These are phyloP conservation scores for Boletellus emodensis DNA, from an alignment of 768 basidiomycete species.

Conservation along the genomic window DNA sequence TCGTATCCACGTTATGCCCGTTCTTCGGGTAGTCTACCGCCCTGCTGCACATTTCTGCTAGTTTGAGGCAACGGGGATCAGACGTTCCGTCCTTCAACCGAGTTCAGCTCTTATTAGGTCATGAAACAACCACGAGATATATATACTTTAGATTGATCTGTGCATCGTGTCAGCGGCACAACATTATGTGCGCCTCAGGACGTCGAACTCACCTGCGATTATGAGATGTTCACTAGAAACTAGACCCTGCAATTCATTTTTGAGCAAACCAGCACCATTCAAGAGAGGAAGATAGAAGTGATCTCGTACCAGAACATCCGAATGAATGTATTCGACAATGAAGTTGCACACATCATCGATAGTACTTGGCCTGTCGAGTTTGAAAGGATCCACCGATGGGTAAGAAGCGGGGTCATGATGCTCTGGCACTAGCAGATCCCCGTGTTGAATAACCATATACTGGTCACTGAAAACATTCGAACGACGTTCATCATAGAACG, in stretches of 20 bases:
- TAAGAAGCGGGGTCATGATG: constrained; percentile 54
- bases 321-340: constrained; percentile 79
- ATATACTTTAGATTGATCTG: constrained; percentile 69
- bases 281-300: too few species aligned
- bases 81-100: constrained; percentile 51
- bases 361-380: constrained; percentile 45
- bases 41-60: constrained; percentile 56
- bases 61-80: constrained; percentile 50
- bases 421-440: constrained; percentile 50
- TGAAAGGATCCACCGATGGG: constrained; percentile 32
- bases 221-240: constrained; percentile 63
- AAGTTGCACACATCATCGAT: constrained; percentile 77
- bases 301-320: constrained; percentile 64
- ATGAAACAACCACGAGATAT: neutral
- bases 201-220: constrained; percentile 55
- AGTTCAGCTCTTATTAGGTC: constrained; percentile 1
- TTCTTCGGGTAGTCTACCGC: constrained; percentile 83
- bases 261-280: constrained; percentile 3
- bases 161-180: neutral
- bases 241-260: constrained; percentile 48
- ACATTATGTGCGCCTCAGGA: neutral
- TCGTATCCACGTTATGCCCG: constrained; percentile 59
- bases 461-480: constrained; percentile 44
- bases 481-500: neutral
- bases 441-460: constrained; percentile 58